Evolutionary conservation across 2,329 filamentous ascomycete species (phyloP).

Genomic region (Colletotrichum tropicicola): DNA sequence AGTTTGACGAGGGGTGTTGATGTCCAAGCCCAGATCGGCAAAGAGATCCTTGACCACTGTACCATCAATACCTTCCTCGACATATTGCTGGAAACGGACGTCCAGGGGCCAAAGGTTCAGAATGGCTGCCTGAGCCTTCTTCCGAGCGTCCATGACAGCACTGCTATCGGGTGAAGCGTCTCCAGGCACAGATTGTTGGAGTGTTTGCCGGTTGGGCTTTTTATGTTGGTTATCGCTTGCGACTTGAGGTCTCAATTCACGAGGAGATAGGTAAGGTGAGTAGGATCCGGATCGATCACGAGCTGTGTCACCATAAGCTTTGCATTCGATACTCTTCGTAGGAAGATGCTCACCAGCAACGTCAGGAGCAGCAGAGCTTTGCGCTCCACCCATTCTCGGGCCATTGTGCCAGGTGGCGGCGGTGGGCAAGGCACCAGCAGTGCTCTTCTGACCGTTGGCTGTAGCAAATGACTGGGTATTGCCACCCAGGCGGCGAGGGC

Average conservation of each 20-base stretch:
- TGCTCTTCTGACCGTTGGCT: not conserved
- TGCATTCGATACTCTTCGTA: not conserved
- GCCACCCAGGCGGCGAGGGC: not conserved
- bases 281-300: constrained; percentile 62
- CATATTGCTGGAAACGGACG: constrained; percentile 77
- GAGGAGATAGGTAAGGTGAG: constrained; percentile 60
- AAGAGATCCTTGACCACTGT: constrained; percentile 72
- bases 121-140: constrained; percentile 73
- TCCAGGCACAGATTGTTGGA: not conserved
- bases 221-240: not conserved
- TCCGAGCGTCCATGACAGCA: constrained; percentile 53
- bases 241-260: constrained; percentile 47
- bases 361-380: not conserved
- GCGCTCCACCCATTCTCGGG: not conserved
- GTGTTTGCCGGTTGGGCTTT: not conserved
- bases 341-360: not conserved
- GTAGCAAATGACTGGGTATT: not conserved
- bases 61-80: constrained; percentile 77
- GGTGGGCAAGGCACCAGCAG: not conserved
- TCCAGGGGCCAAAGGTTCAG: constrained; percentile 71
- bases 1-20: constrained; percentile 34
- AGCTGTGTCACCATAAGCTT: constrained; percentile 24
- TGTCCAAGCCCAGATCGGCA: constrained; percentile 70
- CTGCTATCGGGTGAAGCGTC: not conserved
- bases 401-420: not conserved